Evolutionary conservation across 495 filamentous ascomycete species (phyloP).

Genomic region (Hapsidospora chrysogenum): DNA sequence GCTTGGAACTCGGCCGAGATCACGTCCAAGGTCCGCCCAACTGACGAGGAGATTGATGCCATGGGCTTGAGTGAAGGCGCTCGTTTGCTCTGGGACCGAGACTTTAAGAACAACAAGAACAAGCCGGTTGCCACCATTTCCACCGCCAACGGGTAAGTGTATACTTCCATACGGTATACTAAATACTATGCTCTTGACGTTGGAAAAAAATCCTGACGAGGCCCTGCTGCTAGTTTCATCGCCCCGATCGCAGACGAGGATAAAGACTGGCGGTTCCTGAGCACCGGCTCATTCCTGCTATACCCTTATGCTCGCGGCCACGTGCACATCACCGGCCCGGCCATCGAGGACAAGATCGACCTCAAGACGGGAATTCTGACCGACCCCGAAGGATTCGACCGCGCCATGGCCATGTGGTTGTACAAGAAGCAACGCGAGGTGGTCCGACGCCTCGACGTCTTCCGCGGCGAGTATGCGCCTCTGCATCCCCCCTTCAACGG

Average conservation of each 20-base stretch:
- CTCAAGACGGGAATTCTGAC: constrained; percentile 29
- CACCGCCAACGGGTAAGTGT: too few relatives aligned
- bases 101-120: constrained; percentile 22
- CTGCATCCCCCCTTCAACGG: constrained; percentile 34
- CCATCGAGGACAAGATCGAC: constrained; percentile 13
- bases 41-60: constrained; percentile 19
- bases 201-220: too few relatives aligned
- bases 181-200: too few relatives aligned
- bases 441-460: constrained; percentile 31
- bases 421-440: constrained; percentile 43
- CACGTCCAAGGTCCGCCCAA: constrained; percentile 22
- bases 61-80: constrained; percentile 26
- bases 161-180: too few relatives aligned
- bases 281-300: constrained; percentile 18
- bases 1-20: constrained; percentile 33
- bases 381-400: constrained; percentile 22
- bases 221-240: too few relatives aligned
- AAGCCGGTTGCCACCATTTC: too few relatives aligned
- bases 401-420: constrained; percentile 27
- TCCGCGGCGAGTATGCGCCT: constrained; percentile 30
- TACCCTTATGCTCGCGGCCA: constrained; percentile 40
- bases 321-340: constrained; percentile 33
- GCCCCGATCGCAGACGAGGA: constrained; percentile 12
- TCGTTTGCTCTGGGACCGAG: constrained; percentile 22
- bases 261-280: constrained; percentile 18